Percentiles rank a stretch among this genome's conserved stretches.
These are phyloP conservation scores for Sphenostylis stenocarpa DNA, from an alignment of 306 rosid species.

Conservation along the genomic window DNA sequence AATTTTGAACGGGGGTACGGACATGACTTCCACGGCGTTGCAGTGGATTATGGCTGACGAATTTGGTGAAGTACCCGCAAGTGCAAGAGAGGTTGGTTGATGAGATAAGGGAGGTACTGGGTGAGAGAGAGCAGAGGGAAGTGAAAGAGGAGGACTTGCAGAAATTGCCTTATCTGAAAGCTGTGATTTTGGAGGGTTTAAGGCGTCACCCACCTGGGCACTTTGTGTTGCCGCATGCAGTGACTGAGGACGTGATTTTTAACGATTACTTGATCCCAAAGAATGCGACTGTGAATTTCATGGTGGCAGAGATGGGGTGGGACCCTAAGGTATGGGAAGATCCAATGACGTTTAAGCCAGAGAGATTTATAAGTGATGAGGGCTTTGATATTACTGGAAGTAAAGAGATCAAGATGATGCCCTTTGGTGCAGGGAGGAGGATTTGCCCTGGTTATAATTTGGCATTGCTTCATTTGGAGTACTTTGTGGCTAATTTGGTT, in stretches of 20 bases:
- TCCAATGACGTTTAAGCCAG: constrained; percentile 42
- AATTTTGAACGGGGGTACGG: constrained; percentile 35
- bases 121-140: neutral
- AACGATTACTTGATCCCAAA: constrained; percentile 26
- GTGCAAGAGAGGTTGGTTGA: constrained; percentile 27
- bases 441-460: constrained; percentile 39
- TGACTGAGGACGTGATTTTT: constrained; percentile 35
- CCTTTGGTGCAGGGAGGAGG: constrained; percentile 49
- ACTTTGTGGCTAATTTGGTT: constrained; percentile 44
- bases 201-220: constrained; percentile 48
- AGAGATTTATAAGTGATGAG: constrained; percentile 34
- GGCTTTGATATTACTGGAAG: constrained; percentile 31
- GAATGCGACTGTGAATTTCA: too few relatives aligned
- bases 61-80: constrained; percentile 39
- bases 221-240: constrained; percentile 33
- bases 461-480: constrained; percentile 40
- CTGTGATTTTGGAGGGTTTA: neutral
- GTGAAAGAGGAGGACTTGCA: constrained; percentile 40
- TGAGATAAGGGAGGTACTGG: constrained; percentile 11
- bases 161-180: constrained; percentile 29
- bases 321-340: constrained; percentile 47
- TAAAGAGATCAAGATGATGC: constrained; percentile 49
- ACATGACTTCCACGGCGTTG: constrained; percentile 34
- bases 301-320: constrained; percentile 12
- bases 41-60: constrained; percentile 57